Conservation (phyloP, 768 basidiomycete species). For the Boletus insuetus region DNA sequence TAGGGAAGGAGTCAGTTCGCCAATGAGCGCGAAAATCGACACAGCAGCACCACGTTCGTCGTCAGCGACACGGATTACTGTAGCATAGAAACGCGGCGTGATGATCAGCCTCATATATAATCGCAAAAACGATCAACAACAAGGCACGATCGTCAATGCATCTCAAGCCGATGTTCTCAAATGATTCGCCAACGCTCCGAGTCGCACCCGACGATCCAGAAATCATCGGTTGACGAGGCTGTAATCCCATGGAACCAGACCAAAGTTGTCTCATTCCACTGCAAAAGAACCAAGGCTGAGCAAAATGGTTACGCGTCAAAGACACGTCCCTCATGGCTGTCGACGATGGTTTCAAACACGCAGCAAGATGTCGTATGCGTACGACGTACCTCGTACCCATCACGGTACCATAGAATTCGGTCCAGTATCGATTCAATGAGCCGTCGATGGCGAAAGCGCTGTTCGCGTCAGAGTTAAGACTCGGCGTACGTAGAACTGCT, state of each 20-base stretch:
- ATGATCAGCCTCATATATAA: too few relatives aligned
- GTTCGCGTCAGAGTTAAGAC: not conserved
- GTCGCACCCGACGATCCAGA: not conserved
- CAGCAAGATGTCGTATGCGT: not conserved
- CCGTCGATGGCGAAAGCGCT: slow-evolving; percentile 57
- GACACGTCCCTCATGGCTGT: slow-evolving; percentile 57
- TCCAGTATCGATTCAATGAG: slow-evolving; percentile 51
- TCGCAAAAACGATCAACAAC: too few relatives aligned
- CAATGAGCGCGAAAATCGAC: too few relatives aligned
- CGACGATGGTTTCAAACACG: not conserved
- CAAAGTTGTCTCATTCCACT: slow-evolving; percentile 53
- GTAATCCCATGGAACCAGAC: not conserved
- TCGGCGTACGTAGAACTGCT: slow-evolving; percentile 14
- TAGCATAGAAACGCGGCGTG: too few relatives aligned
- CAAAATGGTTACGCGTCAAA: too few relatives aligned
- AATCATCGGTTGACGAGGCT: not conserved
- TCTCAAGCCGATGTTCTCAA: slow-evolving; percentile 56
- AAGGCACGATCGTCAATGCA: not conserved
- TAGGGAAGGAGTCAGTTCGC: too few relatives aligned
- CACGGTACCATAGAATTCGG: slow-evolving; percentile 51
- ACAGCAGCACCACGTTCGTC: too few relatives aligned
- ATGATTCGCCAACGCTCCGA: slow-evolving; percentile 17
- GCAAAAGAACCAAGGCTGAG: not conserved
- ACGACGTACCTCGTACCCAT: slow-evolving; percentile 58
- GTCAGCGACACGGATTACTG: too few relatives aligned